Evolutionary conservation across 179 eudicot genomes (phyloP), one percentile per base, ranked within the genome.

Genomic region (Beta corolliflora): DNA sequence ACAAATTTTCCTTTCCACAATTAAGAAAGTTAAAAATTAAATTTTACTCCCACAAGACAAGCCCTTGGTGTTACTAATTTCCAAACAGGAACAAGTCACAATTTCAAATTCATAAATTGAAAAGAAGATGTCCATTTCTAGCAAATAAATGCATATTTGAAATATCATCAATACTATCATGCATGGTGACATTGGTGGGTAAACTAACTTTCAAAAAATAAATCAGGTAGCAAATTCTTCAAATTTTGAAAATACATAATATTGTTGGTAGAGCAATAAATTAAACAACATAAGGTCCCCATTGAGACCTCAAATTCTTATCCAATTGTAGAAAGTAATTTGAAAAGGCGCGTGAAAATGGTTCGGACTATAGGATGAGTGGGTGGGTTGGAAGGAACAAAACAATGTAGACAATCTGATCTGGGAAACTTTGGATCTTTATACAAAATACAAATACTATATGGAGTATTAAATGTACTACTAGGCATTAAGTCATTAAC

Each of bases 251-350:
- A 23, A 64, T 48, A 12, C 9, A 52, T 52, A 53, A 23, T 23
- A 11, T 72, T 81, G 21, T 55, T 44, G 80, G 45, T 65, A 54
- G 29, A 23, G 60, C 69, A 81, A 55, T 75, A 75, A 70, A 80
- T 23, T 9, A 25, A 29, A 76, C 6, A 63, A 13, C 58, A 18
- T 55, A 64, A 68, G 80, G 83, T 12, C 76, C 83, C 75, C 4
- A 52, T 45, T 60, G 59, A 72, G 21, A 21, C 77, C 44, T 18
- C 1, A 8, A 21, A 48, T 50, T 23, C 31, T 23, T 73, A 53
- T 52, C 21, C 44, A 72, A 48, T 44, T 15, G 79, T 19, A 18
- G 77, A 7, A 29, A 46, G 18, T 6, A 5, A 21, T 7, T 7
- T 7, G 2, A 5, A 29, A 23, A 46, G 21, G 58, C 55, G 60